These are phyloP conservation scores for Intubia oerlemansii DNA, from an alignment of 2,329 filamentous ascomycete genomes.

Conservation along the genomic window DNA sequence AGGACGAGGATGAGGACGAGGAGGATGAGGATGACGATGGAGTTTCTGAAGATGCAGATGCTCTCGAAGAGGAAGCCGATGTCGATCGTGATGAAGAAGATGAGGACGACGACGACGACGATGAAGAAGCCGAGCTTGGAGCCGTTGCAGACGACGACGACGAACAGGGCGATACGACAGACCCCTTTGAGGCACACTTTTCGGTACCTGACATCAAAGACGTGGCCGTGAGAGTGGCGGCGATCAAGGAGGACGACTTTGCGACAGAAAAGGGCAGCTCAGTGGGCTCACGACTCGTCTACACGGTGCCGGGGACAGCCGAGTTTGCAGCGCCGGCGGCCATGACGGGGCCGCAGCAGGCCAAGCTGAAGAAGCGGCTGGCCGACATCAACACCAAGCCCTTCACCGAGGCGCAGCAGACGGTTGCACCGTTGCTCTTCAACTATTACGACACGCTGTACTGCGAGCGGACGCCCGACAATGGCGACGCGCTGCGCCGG, in stretches of 20 bases:
- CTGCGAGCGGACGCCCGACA: slow-evolving; percentile 46
- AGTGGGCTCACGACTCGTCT: slow-evolving; percentile 25
- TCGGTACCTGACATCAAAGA: slow-evolving; percentile 40
- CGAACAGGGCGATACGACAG: slow-evolving; percentile 23
- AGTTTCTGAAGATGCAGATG: slow-evolving; percentile 12
- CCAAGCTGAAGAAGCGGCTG: slow-evolving; percentile 53
- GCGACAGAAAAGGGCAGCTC: slow-evolving; percentile 22
- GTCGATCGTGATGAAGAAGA: slow-evolving; percentile 3
- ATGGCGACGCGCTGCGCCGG: slow-evolving; percentile 46
- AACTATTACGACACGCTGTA: slow-evolving; percentile 66
- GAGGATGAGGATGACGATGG: slow-evolving; percentile 3
- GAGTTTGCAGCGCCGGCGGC: slow-evolving; percentile 13
- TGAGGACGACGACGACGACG: neutral
- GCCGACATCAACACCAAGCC: slow-evolving; percentile 26
- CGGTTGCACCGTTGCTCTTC: slow-evolving; percentile 52
- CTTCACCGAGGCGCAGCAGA: slow-evolving; percentile 41
- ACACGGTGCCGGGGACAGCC: slow-evolving; percentile 22
- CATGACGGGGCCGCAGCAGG: slow-evolving; percentile 19
- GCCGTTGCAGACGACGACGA: slow-evolving; percentile 32
- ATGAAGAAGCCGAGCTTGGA: slow-evolving; percentile 11
- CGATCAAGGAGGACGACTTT: slow-evolving; percentile 29
- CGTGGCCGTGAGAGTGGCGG: slow-evolving; percentile 30
- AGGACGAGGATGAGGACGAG: neutral
- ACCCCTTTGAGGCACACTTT: slow-evolving; percentile 72
- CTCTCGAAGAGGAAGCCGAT: slow-evolving; percentile 1